These are phyloP conservation scores for Symbiodinium natans DNA, from an alignment of 73 alveolate genomes.

Conservation along the genomic window DNA sequence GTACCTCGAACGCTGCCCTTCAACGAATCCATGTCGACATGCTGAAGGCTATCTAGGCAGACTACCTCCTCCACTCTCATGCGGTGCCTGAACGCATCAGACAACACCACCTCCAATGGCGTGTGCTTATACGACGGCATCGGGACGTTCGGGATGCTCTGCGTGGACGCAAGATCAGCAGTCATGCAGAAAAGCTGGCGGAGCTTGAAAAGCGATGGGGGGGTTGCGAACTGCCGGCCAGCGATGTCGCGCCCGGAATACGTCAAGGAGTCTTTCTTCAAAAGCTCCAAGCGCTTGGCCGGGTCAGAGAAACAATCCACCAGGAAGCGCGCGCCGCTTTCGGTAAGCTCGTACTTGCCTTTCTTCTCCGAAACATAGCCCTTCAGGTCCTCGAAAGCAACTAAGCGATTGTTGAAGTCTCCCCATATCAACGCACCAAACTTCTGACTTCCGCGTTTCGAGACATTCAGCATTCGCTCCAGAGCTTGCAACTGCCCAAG, in stretches of 20 bases:
- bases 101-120: slow-evolving; percentile 8
- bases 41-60: not conserved
- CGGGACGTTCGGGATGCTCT: not conserved
- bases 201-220: not conserved
- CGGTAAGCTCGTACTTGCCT: not conserved
- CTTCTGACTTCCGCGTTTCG: not conserved
- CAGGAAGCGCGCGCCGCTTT: not conserved
- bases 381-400: slow-evolving; percentile 12
- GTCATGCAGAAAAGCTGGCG: not conserved
- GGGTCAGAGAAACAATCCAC: not conserved
- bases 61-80: not conserved
- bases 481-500: slow-evolving; percentile 21
- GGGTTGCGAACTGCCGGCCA: not conserved
- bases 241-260: not conserved
- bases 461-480: slow-evolving; percentile 28
- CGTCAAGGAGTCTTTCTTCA: slow-evolving; percentile 28
- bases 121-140: slow-evolving; percentile 27
- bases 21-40: not conserved
- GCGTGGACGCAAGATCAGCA: not conserved
- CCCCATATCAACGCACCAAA: slow-evolving; percentile 19
- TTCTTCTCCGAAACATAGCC: not conserved
- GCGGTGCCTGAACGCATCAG: not conserved
- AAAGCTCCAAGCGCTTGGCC: not conserved
- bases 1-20: not conserved
- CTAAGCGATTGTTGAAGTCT: slow-evolving; percentile 35